Percentiles rank a stretch among this genome's conserved stretches.
phyloP scores from a whole-genome alignment of 257 asterid genomes.

The Nyctanthes arbortristis region DNA sequence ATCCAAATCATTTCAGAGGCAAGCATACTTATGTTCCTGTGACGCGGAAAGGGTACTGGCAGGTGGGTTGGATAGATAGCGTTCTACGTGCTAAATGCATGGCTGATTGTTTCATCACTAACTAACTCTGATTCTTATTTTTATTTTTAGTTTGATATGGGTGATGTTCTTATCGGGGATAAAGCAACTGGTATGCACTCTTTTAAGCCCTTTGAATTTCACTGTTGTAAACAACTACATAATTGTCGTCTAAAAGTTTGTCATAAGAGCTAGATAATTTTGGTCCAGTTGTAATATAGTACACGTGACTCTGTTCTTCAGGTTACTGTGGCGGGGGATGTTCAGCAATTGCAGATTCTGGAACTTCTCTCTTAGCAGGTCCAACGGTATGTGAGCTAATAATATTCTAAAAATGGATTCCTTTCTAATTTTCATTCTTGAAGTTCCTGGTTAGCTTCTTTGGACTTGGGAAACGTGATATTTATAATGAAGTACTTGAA shows the following conservation, averaged over 20 bases:
- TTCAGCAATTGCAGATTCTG: conserved; percentile 94
- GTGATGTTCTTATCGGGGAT: conserved; percentile 73
- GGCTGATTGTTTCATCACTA: no score
- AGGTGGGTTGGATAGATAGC: no score
- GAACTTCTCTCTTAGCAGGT: conserved; percentile 91
- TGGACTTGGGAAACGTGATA: no score
- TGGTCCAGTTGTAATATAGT: background rate
- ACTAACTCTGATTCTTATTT: conserved; percentile 16
- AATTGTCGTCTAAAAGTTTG: background rate
- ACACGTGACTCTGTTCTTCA: conserved; percentile 27
- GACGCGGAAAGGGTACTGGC: conserved; percentile 91
- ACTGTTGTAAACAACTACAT: conserved; percentile 3
- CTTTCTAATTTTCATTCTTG: no score
- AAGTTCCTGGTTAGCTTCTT: no score
- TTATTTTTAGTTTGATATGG: conserved; percentile 75
- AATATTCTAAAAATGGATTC: background rate
- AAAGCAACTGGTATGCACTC: conserved; percentile 68
- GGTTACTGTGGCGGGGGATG: conserved; percentile 82
- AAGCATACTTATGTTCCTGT: conserved; percentile 80
- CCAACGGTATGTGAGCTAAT: conserved; percentile 60
- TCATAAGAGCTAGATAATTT: background rate
- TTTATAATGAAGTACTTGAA: no score
- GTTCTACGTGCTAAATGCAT: no score
- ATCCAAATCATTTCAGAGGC: conserved; percentile 76
- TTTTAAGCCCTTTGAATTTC: conserved; percentile 9